phyloP scores from a whole-genome alignment of 148 eudicot genomes.

The Cornus controversa region DNA sequence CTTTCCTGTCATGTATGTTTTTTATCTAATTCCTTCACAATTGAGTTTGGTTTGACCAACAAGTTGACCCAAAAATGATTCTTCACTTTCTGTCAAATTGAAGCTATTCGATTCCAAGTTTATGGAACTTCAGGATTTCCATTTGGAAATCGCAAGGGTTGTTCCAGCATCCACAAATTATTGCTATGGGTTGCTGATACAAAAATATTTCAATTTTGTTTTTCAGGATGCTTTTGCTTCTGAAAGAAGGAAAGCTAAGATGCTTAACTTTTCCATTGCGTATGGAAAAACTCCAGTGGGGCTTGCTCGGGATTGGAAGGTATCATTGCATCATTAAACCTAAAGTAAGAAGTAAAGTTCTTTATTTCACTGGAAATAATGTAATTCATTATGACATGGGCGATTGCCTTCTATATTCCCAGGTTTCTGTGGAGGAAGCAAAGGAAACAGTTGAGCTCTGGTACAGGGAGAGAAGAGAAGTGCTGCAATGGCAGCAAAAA shows the following conservation, averaged over 20 bases:
- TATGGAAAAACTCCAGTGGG: constrained; percentile 92
- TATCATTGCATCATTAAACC: constrained; percentile 18
- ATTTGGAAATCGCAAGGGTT: no score
- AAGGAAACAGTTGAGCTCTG: constrained; percentile 84
- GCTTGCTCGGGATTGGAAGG: constrained; percentile 98
- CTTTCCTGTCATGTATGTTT: no score
- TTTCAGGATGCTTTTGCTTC: constrained; percentile 84
- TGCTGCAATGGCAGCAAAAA: constrained; percentile 71
- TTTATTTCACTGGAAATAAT: neutral
- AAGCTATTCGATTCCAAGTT: no score
- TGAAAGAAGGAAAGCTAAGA: constrained; percentile 98
- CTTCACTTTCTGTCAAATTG: no score
- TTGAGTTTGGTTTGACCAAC: no score
- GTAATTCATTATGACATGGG: neutral
- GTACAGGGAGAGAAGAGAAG: constrained; percentile 90
- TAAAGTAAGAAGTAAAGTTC: neutral
- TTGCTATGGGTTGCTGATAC: neutral
- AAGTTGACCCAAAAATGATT: no score
- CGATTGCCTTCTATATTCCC: constrained; percentile 6
- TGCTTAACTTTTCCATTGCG: constrained; percentile 99
- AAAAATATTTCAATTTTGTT: neutral
- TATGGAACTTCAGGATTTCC: no score
- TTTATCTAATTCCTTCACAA: no score
- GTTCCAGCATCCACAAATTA: no score
- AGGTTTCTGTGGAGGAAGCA: constrained; percentile 94